Evolutionary conservation across 2,329 filamentous ascomycete genomes (phyloP).

Genomic region (Berkeleyomyces basicola): DNA sequence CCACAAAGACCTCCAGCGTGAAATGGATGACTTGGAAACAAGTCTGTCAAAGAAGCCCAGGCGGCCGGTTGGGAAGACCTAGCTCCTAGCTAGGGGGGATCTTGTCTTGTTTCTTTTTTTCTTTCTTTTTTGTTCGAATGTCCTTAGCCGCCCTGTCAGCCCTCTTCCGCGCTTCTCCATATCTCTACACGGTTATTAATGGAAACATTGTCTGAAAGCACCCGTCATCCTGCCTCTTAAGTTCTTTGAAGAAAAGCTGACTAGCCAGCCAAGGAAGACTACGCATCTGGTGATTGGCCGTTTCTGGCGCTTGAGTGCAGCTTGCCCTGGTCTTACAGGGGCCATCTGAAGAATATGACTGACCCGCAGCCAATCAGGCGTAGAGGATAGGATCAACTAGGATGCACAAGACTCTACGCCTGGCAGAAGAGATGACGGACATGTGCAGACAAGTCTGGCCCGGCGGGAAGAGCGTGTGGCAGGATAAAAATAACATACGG

Average conservation of each 20-base stretch:
- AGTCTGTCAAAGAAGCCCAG: background rate
- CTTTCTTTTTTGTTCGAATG: background rate
- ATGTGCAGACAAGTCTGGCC: no score
- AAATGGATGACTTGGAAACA: slow-evolving; percentile 1
- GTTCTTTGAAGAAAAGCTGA: background rate
- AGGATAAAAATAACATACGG: background rate
- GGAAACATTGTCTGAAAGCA: background rate
- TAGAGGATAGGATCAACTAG: background rate
- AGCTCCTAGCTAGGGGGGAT: background rate
- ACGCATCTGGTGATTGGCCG: background rate
- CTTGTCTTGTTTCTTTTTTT: background rate
- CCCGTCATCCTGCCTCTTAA: background rate
- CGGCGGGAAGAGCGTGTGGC: background rate
- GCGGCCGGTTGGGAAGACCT: background rate
- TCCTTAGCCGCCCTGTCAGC: background rate
- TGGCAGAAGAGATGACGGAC: no score
- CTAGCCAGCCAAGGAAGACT: background rate
- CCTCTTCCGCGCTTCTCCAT: background rate
- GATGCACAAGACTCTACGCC: no score
- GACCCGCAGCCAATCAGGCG: background rate
- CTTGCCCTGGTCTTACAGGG: background rate
- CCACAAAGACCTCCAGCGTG: background rate
- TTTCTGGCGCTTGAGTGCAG: background rate
- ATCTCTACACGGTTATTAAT: background rate
- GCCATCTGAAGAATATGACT: background rate